Percentiles rank a stretch among this genome's conserved stretches.
Evolutionary conservation across 1,284 basidiomycete species (phyloP).

Genomic region (Ceratobasidium theobromae): DNA sequence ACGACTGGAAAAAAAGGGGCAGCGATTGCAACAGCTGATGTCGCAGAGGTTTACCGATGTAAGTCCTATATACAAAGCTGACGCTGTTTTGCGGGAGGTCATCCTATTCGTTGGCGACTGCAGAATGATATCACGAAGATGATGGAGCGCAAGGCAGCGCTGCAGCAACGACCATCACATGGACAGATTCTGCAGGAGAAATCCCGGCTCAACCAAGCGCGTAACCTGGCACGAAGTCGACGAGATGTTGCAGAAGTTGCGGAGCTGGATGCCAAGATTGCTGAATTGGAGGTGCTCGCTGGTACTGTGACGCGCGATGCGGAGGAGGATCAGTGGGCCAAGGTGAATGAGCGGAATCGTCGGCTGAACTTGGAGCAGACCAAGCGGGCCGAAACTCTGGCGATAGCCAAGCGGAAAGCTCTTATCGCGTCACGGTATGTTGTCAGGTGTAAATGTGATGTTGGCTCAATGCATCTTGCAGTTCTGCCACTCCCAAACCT

Average conservation of each 20-base stretch:
- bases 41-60: conserved; percentile 77
- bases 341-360: conserved; percentile 86
- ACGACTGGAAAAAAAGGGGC: conserved; percentile 63
- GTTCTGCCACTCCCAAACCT: conserved; percentile 11
- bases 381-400: conserved; percentile 69
- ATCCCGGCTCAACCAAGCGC: conserved; percentile 63
- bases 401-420: conserved; percentile 63
- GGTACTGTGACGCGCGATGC: conserved; percentile 44
- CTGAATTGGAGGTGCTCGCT: conserved; percentile 49
- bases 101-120: conserved; percentile 41
- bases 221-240: conserved; percentile 68
- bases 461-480: not conserved
- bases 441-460: not conserved
- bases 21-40: conserved; percentile 59
- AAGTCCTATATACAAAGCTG: conserved; percentile 34
- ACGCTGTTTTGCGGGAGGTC: not conserved
- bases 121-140: conserved; percentile 65
- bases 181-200: conserved; percentile 55
- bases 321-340: conserved; percentile 62
- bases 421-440: conserved; percentile 23
- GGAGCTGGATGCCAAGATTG: conserved; percentile 62
- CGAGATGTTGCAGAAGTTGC: conserved; percentile 64
- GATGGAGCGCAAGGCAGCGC: conserved; percentile 63
- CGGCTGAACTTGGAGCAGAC: conserved; percentile 77
- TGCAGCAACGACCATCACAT: conserved; percentile 51